phyloP scores from a whole-genome alignment of 1,284 basidiomycete species.

The Pascua guehoae region DNA sequence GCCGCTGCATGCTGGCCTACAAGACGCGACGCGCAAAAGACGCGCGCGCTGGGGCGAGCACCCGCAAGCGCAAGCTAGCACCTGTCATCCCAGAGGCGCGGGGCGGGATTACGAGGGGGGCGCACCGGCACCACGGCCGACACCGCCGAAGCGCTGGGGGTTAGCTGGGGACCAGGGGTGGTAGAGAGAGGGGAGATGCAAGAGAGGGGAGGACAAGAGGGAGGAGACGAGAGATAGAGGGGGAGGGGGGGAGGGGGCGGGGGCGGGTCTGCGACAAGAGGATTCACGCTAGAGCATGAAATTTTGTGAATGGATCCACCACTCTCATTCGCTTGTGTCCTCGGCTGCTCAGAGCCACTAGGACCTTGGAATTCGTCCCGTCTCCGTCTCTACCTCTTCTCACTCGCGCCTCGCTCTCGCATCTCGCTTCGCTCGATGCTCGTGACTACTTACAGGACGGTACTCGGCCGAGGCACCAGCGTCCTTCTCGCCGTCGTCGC shows the following conservation, averaged over 20 bases:
- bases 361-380: too few species aligned
- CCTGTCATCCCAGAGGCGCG: constrained; percentile 30
- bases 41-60: too few species aligned
- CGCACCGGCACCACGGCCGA: constrained; percentile 81
- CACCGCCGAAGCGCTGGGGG: constrained; percentile 65
- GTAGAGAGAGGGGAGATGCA: neutral
- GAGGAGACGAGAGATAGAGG: neutral
- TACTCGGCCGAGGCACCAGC: constrained; percentile 64
- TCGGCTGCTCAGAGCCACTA: too few species aligned
- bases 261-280: neutral
- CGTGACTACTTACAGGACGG: constrained; percentile 58
- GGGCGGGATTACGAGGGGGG: constrained; percentile 57
- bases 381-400: too few species aligned
- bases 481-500: constrained; percentile 61
- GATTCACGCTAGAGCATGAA: too few species aligned
- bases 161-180: neutral
- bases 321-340: too few species aligned
- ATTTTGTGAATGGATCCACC: too few species aligned
- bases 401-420: neutral
- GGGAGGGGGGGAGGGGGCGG: neutral
- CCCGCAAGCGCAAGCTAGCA: constrained; percentile 5
- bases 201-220: neutral
- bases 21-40: too few species aligned
- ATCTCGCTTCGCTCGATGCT: neutral
- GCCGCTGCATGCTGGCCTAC: too few species aligned